These are phyloP conservation scores for Phytophthora melonis DNA, from an alignment of 352 stramenopile genomes.

Conservation along the genomic window DNA sequence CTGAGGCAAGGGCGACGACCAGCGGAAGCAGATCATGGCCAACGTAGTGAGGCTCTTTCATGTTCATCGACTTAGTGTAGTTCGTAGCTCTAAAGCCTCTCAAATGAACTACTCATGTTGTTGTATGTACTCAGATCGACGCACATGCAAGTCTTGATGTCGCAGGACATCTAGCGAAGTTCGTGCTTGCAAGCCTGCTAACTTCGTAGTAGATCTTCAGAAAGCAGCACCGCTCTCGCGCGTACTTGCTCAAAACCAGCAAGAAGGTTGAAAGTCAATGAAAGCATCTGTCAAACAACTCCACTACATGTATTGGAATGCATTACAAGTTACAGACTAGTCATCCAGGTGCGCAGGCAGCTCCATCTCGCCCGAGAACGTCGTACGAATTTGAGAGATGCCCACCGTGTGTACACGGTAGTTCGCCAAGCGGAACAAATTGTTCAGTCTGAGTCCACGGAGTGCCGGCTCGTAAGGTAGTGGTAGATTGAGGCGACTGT, in stretches of 20 bases:
- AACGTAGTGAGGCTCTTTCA: not conserved
- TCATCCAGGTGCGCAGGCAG: not conserved
- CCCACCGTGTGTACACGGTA: not conserved
- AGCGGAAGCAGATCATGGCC: not conserved
- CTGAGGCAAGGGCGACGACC: not conserved
- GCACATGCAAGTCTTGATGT: not conserved
- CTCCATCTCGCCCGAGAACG: not conserved
- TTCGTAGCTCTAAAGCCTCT: not conserved
- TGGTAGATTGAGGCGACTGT: not conserved
- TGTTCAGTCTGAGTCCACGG: not conserved
- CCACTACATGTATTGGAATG: not conserved
- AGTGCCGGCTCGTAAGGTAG: not conserved
- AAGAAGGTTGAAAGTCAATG: not conserved
- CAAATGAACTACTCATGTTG: not conserved
- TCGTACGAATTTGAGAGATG: not conserved
- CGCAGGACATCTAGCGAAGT: too few relatives aligned
- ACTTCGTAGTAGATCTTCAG: not conserved
- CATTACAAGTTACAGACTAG: not conserved
- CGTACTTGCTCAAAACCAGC: not conserved
- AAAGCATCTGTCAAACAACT: not conserved
- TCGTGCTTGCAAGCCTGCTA: not conserved
- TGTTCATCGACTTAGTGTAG: not conserved
- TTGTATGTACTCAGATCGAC: not conserved
- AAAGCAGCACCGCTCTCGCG: not conserved
- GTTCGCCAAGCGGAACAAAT: not conserved